Evolutionary conservation across 2,329 filamentous ascomycete genomes (phyloP).

Genomic region (Huntiella moniliformis): DNA sequence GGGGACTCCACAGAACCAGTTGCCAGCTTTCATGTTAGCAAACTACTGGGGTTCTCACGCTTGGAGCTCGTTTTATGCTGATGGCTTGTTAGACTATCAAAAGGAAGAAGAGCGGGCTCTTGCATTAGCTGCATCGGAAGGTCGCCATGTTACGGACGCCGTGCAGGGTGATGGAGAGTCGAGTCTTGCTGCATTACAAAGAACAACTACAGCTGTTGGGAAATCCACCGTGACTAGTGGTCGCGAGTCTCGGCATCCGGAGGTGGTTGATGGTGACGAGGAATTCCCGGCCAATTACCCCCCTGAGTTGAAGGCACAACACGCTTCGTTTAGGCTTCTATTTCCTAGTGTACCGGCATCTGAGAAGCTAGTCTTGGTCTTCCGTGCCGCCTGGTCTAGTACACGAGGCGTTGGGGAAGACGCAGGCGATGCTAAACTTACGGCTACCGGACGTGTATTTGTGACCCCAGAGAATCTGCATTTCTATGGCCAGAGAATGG

Average conservation of each 20-base stretch:
- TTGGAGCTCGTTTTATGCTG: conserved; percentile 33
- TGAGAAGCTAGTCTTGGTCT: conserved; percentile 78
- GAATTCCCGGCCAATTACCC: conserved; percentile 63
- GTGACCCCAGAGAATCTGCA: conserved; percentile 77
- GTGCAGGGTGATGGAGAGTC: neutral
- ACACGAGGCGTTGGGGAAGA: conserved; percentile 23
- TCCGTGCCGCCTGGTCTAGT: conserved; percentile 68
- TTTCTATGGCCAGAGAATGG: conserved; percentile 91
- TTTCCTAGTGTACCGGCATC: conserved; percentile 63
- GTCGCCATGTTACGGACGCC: conserved; percentile 7
- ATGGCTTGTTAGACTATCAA: conserved; percentile 13
- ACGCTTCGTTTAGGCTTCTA: conserved; percentile 79
- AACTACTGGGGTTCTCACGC: conserved; percentile 86
- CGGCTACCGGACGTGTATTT: conserved; percentile 57
- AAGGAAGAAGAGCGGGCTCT: conserved; percentile 9
- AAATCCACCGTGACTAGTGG: conserved; percentile 9
- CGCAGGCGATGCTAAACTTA: conserved; percentile 21
- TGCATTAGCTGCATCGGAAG: conserved; percentile 9
- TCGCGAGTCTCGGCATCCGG: neutral
- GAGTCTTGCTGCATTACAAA: conserved; percentile 11
- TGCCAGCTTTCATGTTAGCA: conserved; percentile 73
- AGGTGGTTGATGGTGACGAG: conserved; percentile 21
- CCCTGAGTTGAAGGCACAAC: conserved; percentile 61
- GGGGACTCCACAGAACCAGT: conserved; percentile 35
- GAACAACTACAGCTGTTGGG: conserved; percentile 10